phyloP scores from a whole-genome alignment of 306 rosid genomes.

The Hippophae rhamnoides region DNA sequence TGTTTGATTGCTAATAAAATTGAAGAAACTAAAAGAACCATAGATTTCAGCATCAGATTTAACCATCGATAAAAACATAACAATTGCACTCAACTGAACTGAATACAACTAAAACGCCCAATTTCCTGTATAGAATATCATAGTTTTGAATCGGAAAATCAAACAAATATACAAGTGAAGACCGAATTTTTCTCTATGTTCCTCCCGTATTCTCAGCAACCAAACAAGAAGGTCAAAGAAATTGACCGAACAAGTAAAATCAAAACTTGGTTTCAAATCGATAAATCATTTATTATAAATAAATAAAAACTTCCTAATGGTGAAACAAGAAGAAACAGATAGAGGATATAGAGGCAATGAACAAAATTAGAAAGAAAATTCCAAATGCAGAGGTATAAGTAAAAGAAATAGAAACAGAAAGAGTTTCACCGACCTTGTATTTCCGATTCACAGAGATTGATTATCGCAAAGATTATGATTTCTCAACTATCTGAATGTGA shows the following conservation, averaged over 20 bases:
- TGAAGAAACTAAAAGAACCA: slow-evolving; percentile 21
- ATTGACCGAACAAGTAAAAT: slow-evolving; percentile 23
- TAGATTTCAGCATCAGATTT: slow-evolving; percentile 7
- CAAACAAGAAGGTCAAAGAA: slow-evolving; percentile 30
- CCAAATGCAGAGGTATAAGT: slow-evolving; percentile 15
- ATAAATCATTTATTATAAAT: slow-evolving; percentile 17
- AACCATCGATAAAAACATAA: slow-evolving; percentile 7
- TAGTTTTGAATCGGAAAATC: slow-evolving; percentile 15
- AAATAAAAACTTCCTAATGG: slow-evolving; percentile 23
- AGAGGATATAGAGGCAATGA: slow-evolving; percentile 22
- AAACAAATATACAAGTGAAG: slow-evolving; percentile 14
- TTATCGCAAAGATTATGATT: slow-evolving; percentile 24
- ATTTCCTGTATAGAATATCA: slow-evolving; percentile 21
- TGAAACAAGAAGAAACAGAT: slow-evolving; percentile 13
- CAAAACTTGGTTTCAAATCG: slow-evolving; percentile 20
- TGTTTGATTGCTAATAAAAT: slow-evolving; percentile 35
- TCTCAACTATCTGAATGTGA: slow-evolving; percentile 38
- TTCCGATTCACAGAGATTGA: slow-evolving; percentile 52
- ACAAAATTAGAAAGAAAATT: slow-evolving; percentile 2
- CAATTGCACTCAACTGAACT: slow-evolving; percentile 39
- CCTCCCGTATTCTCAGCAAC: slow-evolving; percentile 43
- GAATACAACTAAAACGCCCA: slow-evolving; percentile 28
- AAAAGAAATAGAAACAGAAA: slow-evolving; percentile 1
- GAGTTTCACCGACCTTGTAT: slow-evolving; percentile 53
- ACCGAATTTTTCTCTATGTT: slow-evolving; percentile 20